Evolutionary conservation across 805 yeast genomes (phyloP).

Genomic region (Torulaspora indica): DNA sequence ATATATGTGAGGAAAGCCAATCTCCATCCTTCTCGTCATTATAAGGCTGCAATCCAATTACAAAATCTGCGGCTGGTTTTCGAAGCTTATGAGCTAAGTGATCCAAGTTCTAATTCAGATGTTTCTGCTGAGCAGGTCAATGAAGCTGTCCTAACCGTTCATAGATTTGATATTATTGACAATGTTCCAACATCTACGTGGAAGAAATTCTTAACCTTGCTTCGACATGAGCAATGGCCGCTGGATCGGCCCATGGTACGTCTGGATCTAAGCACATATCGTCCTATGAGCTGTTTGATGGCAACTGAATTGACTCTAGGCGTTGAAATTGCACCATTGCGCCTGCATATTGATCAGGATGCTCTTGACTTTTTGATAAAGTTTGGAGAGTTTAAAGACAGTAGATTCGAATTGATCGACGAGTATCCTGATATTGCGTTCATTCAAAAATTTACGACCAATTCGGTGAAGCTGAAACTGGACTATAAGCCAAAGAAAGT

Average conservation of each 20-base stretch:
- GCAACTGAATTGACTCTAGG: constrained; percentile 61
- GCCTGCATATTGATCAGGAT: constrained; percentile 89
- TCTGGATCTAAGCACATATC: constrained; percentile 49
- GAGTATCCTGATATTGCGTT: constrained; percentile 59
- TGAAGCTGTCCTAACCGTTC: constrained; percentile 45
- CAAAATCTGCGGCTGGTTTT: constrained; percentile 49
- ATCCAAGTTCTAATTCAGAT: constrained; percentile 38
- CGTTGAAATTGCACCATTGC: constrained; percentile 58
- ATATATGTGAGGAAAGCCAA: constrained; percentile 43
- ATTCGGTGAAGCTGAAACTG: constrained; percentile 55
- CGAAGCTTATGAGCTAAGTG: constrained; percentile 43
- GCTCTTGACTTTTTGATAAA: constrained; percentile 78
- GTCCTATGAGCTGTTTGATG: constrained; percentile 61
- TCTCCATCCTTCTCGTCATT: constrained; percentile 58
- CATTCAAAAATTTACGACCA: constrained; percentile 62
- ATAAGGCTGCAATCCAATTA: constrained; percentile 56
- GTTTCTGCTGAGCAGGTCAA: constrained; percentile 45
- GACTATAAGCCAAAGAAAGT: constrained; percentile 91
- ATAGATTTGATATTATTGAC: constrained; percentile 60
- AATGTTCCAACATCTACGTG: constrained; percentile 84
- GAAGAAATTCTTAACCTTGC: constrained; percentile 73
- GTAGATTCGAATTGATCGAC: constrained; percentile 56
- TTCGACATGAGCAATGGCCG: constrained; percentile 62
- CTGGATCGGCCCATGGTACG: constrained; percentile 59
- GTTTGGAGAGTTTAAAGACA: constrained; percentile 75